These are phyloP conservation scores for Pythium brassicae DNA, from an alignment of 352 stramenopile species.

Conservation along the genomic window DNA sequence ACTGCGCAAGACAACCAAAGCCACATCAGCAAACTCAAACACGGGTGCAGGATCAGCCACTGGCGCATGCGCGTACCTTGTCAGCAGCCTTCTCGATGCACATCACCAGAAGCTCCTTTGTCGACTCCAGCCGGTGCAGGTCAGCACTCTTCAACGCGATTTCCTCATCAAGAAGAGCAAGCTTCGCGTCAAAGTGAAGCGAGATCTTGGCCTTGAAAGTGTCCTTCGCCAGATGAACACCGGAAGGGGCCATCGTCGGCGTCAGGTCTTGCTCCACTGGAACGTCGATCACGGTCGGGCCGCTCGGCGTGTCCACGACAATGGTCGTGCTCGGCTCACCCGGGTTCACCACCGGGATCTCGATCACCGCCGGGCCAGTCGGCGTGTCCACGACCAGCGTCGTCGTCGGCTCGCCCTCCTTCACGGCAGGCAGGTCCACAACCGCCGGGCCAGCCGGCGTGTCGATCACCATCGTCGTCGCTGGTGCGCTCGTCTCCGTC, in stretches of 20 bases:
- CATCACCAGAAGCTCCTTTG: slow-evolving; percentile 13
- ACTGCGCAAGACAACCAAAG: slow-evolving; percentile 13
- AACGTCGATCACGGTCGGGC: slow-evolving; percentile 6
- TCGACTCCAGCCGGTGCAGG: background rate
- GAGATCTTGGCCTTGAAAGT: slow-evolving; percentile 21
- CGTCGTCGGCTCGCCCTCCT: slow-evolving; percentile 3
- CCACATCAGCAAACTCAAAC: slow-evolving; percentile 3
- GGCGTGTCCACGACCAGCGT: slow-evolving; percentile 8
- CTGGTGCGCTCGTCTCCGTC: no score
- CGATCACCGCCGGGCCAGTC: background rate
- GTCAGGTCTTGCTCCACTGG: background rate
- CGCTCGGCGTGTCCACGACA: slow-evolving; percentile 10
- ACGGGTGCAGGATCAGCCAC: background rate
- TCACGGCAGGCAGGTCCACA: background rate
- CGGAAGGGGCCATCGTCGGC: background rate
- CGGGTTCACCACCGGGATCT: slow-evolving; percentile 2
- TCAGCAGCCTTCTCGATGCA: slow-evolving; percentile 20
- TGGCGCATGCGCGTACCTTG: slow-evolving; percentile 11
- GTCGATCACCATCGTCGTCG: slow-evolving; percentile 5
- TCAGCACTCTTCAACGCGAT: slow-evolving; percentile 4
- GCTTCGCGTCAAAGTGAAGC: slow-evolving; percentile 9
- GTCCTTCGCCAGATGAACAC: slow-evolving; percentile 15
- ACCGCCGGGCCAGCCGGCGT: background rate
- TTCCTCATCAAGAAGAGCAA: slow-evolving; percentile 3
- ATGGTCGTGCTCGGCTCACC: background rate